Percentiles rank a stretch among this genome's conserved stretches.
Evolutionary conservation across 108 stramenopile species (phyloP).

Genomic region (Bacterosira constricta): DNA sequence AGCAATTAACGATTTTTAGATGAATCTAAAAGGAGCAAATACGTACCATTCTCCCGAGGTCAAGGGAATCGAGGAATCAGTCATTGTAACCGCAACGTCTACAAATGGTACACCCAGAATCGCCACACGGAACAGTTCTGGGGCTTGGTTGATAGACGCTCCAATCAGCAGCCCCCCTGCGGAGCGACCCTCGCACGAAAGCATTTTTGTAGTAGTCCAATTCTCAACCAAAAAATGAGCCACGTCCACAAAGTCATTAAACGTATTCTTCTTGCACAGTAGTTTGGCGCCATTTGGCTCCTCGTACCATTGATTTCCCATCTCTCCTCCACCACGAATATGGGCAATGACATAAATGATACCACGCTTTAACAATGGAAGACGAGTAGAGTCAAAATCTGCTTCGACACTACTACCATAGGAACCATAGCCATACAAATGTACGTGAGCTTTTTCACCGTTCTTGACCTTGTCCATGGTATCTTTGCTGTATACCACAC

Average conservation of each 20-base stretch:
- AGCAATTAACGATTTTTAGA: too few species aligned
- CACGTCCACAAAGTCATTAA: constrained; percentile 91
- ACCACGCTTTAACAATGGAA: constrained; percentile 80
- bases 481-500: constrained; percentile 78
- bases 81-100: constrained; percentile 77
- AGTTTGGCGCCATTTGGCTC: constrained; percentile 89
- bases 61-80: constrained; percentile 67
- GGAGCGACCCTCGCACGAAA: constrained; percentile 43
- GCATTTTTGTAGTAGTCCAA: constrained; percentile 33
- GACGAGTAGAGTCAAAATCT: constrained; percentile 53
- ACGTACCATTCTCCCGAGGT: constrained; percentile 67
- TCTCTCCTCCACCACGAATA: constrained; percentile 95
- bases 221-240: constrained; percentile 47
- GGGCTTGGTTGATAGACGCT: constrained; percentile 46
- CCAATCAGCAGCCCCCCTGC: constrained; percentile 48
- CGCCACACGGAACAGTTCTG: constrained; percentile 68
- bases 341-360: constrained; percentile 92
- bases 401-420: constrained; percentile 89
- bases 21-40: constrained; percentile 51
- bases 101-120: constrained; percentile 87
- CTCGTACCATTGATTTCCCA: constrained; percentile 96
- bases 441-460: constrained; percentile 49
- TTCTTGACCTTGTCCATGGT: constrained; percentile 56
- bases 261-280: constrained; percentile 95
- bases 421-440: constrained; percentile 91